phyloP scores from a whole-genome alignment of 2,329 filamentous ascomycete species.

The Byssochlamys sp. region DNA sequence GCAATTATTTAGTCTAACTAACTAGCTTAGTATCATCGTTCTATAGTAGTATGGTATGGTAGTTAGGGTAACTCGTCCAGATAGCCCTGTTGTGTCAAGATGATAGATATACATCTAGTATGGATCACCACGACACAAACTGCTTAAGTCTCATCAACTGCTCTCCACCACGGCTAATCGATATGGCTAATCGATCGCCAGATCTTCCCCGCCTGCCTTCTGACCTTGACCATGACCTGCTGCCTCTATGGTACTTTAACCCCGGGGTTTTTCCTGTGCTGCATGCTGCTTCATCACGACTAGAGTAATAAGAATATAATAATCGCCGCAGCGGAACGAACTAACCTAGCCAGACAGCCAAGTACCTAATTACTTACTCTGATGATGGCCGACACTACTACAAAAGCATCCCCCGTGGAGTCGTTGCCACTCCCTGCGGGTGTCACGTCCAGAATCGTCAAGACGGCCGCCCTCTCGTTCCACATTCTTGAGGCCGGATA shows the following conservation, averaged over 20 bases:
- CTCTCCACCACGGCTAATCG: conserved; percentile 5
- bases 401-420: conserved; percentile 17
- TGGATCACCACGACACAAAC: no score
- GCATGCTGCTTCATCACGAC: background rate
- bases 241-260: background rate
- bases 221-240: background rate
- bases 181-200: conserved; percentile 5
- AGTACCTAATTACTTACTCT: no score
- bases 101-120: no score
- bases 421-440: conserved; percentile 47
- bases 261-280: background rate
- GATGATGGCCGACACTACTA: background rate
- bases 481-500: conserved; percentile 51
- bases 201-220: background rate
- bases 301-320: no score
- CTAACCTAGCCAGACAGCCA: background rate
- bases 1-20: no score
- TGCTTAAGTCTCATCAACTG: background rate
- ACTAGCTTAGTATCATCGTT: background rate
- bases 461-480: conserved; percentile 52
- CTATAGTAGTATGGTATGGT: no score
- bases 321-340: background rate
- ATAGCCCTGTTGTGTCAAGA: no score
- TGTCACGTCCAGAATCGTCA: conserved; percentile 48
- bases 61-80: no score